Conservation (phyloP, 2,329 filamentous ascomycete species). For the Pyricularia sp. region DNA sequence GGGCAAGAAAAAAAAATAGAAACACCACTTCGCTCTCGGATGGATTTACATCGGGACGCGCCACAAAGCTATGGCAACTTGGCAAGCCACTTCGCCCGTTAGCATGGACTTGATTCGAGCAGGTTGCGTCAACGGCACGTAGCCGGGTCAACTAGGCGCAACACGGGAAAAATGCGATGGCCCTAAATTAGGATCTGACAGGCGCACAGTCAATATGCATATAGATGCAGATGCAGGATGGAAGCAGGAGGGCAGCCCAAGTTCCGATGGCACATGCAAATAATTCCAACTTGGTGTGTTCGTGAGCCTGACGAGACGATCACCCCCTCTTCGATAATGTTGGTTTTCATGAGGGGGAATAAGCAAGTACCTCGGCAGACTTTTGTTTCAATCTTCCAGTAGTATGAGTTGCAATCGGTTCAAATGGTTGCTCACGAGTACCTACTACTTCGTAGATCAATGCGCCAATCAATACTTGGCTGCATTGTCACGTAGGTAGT, state of each 20-base stretch:
- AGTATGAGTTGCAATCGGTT: background rate
- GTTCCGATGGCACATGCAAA: background rate
- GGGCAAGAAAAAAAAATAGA: background rate
- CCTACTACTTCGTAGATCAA: background rate
- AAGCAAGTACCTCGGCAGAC: background rate
- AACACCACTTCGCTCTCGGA: background rate
- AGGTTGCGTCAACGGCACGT: background rate
- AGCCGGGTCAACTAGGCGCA: background rate
- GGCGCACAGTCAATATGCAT: background rate
- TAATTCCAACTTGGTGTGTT: background rate
- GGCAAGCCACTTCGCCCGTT: background rate
- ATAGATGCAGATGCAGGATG: too few relatives aligned
- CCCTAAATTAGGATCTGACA: background rate
- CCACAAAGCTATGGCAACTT: background rate
- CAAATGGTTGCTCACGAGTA: background rate
- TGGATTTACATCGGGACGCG: background rate
- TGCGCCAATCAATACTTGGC: background rate
- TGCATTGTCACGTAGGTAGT: background rate
- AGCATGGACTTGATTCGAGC: background rate
- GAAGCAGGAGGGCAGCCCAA: background rate
- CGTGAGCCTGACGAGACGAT: background rate
- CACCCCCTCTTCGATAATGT: background rate
- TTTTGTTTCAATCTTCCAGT: too few relatives aligned
- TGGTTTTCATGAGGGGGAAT: background rate
- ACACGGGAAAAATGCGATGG: background rate